These are phyloP conservation scores for Globisporangium alternatum DNA, from an alignment of 352 stramenopile genomes.

Conservation along the genomic window DNA sequence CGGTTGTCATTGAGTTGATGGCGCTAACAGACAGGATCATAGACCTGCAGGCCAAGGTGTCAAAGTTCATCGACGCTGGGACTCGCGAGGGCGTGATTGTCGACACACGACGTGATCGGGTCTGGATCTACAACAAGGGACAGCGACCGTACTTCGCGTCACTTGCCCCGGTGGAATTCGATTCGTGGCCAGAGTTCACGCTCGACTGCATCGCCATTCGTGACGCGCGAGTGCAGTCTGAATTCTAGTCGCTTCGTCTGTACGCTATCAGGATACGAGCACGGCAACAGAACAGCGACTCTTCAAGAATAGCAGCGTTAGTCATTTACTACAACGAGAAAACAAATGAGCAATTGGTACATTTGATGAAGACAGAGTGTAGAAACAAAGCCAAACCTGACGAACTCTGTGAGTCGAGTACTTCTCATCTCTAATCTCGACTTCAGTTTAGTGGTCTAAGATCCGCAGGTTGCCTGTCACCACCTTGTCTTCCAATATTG, in stretches of 20 bases:
- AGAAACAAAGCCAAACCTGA: neutral
- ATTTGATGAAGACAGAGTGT: neutral
- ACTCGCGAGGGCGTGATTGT: neutral
- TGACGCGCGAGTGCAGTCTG: neutral
- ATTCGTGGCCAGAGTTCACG: neutral
- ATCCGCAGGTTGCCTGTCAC: slow-evolving; percentile 93
- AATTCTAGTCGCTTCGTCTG: neutral
- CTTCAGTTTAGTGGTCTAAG: slow-evolving; percentile 83
- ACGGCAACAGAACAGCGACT: neutral
- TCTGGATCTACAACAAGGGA: neutral
- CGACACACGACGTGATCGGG: neutral
- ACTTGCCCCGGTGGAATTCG: neutral
- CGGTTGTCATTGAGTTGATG: neutral
- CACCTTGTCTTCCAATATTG: slow-evolving; percentile 93
- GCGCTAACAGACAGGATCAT: neutral
- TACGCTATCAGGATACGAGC: too few relatives aligned
- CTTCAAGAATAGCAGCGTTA: neutral
- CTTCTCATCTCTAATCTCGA: neutral
- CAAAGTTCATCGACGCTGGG: neutral
- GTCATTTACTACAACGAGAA: neutral
- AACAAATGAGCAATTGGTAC: neutral
- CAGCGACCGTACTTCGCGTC: neutral
- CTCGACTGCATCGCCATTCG: neutral
- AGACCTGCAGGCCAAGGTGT: neutral
- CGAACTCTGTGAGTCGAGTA: neutral